These are phyloP conservation scores for Phytophthora multivora DNA, from an alignment of 352 stramenopile genomes.

Conservation along the genomic window DNA sequence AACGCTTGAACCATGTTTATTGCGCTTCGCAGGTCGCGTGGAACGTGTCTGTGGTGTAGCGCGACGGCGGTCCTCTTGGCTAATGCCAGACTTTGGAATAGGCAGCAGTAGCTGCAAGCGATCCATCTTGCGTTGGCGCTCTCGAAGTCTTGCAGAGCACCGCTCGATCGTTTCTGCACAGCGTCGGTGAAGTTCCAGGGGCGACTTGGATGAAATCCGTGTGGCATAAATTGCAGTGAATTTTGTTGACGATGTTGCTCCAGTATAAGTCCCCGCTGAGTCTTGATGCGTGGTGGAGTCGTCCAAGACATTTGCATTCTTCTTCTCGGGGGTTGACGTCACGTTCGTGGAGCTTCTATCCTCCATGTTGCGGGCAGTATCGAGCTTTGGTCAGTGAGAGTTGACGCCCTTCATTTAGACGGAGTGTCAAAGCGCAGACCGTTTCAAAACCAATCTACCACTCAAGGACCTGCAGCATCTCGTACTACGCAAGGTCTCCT, in stretches of 20 bases:
- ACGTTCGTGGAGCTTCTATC: neutral
- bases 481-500: slow-evolving; percentile 1
- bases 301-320: too few relatives aligned
- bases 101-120: slow-evolving; percentile 14
- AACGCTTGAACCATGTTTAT: neutral
- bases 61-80: neutral
- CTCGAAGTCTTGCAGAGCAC: slow-evolving; percentile 11
- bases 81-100: neutral
- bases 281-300: too few relatives aligned
- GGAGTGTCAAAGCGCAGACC: slow-evolving; percentile 4
- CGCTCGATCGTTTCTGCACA: slow-evolving; percentile 25
- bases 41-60: neutral
- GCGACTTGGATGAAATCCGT: neutral
- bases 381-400: neutral
- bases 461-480: neutral
- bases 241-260: too few relatives aligned
- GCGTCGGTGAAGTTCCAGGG: slow-evolving; percentile 20
- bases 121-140: slow-evolving; percentile 32
- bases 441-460: slow-evolving; percentile 30
- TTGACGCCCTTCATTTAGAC: slow-evolving; percentile 11
- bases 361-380: neutral
- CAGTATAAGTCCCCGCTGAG: too few relatives aligned
- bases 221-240: too few relatives aligned
- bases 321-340: neutral
- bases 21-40: slow-evolving; percentile 20